Base-by-base conservation (phyloP, 2,329 filamentous ascomycete species). In the Talaromyces pinophilus region DNA sequence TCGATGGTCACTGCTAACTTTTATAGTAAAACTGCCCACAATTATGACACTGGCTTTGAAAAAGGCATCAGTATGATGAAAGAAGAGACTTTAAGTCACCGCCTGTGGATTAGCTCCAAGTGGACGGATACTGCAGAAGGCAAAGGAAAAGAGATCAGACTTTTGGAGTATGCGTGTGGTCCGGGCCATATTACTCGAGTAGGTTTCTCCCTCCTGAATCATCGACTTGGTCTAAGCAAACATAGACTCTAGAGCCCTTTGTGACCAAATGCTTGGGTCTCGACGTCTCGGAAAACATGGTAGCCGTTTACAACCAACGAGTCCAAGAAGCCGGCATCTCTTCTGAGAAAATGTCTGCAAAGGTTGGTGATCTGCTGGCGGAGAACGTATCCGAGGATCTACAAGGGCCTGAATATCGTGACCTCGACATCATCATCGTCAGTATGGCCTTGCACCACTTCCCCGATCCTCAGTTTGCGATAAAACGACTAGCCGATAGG, bases 141-240 rank as follows among this genome's bases (percentile, higher is more conserved):
- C n/a, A 72, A 72, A 25, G 72, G 70, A 19, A 71, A 73, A 30
- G 70, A 72, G 38, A 66, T 87, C 50, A 83, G 84, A 55, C 77
- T 92, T 22, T 81, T 93, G 1, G 91, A 93, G 74, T 93, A 93
- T 76, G 91, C 91, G 17, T 93, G 90, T 73, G 91, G 91, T 8
- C 88, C 89, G 5, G 90, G 90, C 1, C 77, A 86, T 64, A 81
- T 91, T 69, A 89, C 89, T 13, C 83, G 85, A 75, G 88, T 90
- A 74, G 70, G 83, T 78, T 22, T 22, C 1, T 66, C 60, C 30
- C 33, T 6, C 4, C 19, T 17, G 48, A 46, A 13, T 30, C 44
- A 15, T 48, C 35, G 13, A 40, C n/a, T 8, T 38, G 7, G 46
- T 44, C 62, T n/a, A 38, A 64, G 4, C 35, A 44, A 50, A 17